Conservation (phyloP, 805 yeast genomes). For the Pichia scutulata region DNA sequence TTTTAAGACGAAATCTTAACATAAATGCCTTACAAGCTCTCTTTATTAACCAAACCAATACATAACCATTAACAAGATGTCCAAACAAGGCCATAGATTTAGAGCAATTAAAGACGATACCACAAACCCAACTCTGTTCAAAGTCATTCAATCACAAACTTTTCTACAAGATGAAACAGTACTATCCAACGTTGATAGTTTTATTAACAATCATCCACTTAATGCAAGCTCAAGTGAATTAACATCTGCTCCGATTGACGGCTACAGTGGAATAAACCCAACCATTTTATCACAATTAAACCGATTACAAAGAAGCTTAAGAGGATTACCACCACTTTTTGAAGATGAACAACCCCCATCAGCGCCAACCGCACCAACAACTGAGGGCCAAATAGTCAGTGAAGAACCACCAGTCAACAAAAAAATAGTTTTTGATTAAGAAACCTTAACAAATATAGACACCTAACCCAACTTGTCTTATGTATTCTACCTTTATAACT, state of each 20-base stretch:
- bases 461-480: no score
- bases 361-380: neutral
- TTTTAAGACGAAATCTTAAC: neutral
- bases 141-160: slow-evolving; percentile 11
- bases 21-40: no score
- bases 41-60: neutral
- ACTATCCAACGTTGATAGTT: slow-evolving; percentile 10
- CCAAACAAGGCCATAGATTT: slow-evolving; percentile 7
- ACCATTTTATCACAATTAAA: slow-evolving; percentile 28
- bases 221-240: neutral
- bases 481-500: neutral
- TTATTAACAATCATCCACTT: slow-evolving; percentile 5
- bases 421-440: slow-evolving; percentile 16
- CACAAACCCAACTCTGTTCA: slow-evolving; percentile 10
- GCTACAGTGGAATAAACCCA: slow-evolving; percentile 22
- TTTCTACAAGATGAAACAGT: slow-evolving; percentile 11
- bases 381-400: neutral
- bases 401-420: slow-evolving; percentile 11
- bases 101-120: slow-evolving; percentile 12
- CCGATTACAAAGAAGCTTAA: slow-evolving; percentile 30
- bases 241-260: neutral
- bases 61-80: neutral
- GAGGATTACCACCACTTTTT: slow-evolving; percentile 31
- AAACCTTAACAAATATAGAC: slow-evolving; percentile 7
- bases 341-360: slow-evolving; percentile 15